Evolutionary conservation across 176 grass and related monocot species (phyloP), one percentile per base, ranked within the genome.

Genomic region (Oryza australiensis): DNA sequence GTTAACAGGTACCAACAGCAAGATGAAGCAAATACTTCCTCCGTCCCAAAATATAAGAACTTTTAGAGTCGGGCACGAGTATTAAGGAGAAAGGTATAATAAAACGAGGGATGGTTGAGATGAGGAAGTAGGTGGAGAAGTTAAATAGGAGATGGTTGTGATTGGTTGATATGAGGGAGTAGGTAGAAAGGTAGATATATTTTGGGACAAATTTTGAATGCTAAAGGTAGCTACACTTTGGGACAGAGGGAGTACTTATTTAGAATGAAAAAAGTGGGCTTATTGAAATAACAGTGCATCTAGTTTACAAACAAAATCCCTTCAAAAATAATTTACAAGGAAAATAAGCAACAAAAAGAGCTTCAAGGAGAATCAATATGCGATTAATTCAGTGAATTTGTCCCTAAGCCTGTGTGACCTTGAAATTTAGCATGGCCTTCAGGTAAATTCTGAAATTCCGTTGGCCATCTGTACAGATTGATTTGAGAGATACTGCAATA

Each of bases 401-500:
- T 48, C 16, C 49, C 45, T 68, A 76, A 63, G 15, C 16, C 12
- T 66, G 20, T 66, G 67, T 71, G 80, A 40, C 12, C 23, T 78
- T 41, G 11, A 46, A 62, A 18, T 51, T 51, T 45, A 51, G n/a
- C 15, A 70, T 12, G 38, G 73, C 24, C 73, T 41, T 87, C n/a
- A 71, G 29, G 30, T n/a, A 87, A 80, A 46, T 8, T 87, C 51
- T 41, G 18, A 27, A 80, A 80, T 9, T 75, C 18, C 23, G 6
- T 1, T 49, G 57, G 14, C 7, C 7, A 68, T 78, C 48, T 37
- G 15, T 88, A 35, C 42, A 80, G 43, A 48, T 77, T 78, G 34
- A 34, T 32, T 18, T 13, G 1, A 63, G 59, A 37, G 9, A 22
- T 48, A 68, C 10, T 32, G 82, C 26, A 49, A 7, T 68, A 20